These are phyloP conservation scores for Periconia digitata DNA, from an alignment of 2,329 filamentous ascomycete species.

Conservation along the genomic window DNA sequence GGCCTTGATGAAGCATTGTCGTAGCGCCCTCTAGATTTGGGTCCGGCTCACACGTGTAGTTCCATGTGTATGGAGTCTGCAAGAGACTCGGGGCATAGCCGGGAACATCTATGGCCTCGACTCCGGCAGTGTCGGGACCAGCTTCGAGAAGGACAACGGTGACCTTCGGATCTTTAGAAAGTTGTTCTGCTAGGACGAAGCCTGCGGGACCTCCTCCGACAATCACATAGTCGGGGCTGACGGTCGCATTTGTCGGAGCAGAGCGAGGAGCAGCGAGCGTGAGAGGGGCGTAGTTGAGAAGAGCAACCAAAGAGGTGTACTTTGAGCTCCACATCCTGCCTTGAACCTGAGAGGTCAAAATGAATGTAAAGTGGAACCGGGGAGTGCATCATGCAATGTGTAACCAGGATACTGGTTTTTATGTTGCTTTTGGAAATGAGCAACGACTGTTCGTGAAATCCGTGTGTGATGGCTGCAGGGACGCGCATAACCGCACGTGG, in stretches of 20 bases:
- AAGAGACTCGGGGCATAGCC: background rate
- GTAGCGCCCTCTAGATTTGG: background rate
- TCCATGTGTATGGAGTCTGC: background rate
- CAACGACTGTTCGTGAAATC: no score
- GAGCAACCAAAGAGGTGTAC: no score
- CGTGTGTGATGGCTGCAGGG: no score
- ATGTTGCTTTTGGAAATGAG: no score
- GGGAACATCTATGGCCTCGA: background rate
- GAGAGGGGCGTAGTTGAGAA: no score
- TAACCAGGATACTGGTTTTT: no score
- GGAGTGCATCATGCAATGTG: no score
- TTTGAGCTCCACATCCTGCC: no score
- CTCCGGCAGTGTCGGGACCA: background rate
- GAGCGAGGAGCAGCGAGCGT: no score
- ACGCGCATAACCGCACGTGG: no score
- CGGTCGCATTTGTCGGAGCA: background rate
- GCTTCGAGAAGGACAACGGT: slow-evolving; percentile 2
- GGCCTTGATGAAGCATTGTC: background rate
- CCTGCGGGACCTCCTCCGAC: slow-evolving; percentile 2
- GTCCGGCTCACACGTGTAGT: slow-evolving; percentile 1
- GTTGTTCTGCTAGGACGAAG: slow-evolving; percentile 1
- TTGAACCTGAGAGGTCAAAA: no score
- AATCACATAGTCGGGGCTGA: slow-evolving; percentile 1
- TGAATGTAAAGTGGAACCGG: no score
- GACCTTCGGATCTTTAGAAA: background rate